Conservation (phyloP, 371 early-diverging fungal species). For the Batkoa obscura region DNA sequence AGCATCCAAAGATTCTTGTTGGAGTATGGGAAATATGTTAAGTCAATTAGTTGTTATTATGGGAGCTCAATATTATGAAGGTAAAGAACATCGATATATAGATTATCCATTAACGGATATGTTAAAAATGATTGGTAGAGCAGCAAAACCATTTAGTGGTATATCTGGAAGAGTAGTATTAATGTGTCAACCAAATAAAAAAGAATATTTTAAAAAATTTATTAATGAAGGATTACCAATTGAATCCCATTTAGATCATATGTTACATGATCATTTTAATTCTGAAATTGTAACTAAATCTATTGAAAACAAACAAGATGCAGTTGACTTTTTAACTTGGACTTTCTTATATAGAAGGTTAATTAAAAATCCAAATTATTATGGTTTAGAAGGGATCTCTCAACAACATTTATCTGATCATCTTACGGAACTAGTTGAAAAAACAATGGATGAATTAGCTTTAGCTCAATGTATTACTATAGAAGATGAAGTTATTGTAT, state of each 20-base stretch:
- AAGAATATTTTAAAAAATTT: slow-evolving; percentile 93
- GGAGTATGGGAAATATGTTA: slow-evolving; percentile 53
- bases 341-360: slow-evolving; percentile 88
- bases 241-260: slow-evolving; percentile 78
- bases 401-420: slow-evolving; percentile 79
- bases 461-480: slow-evolving; percentile 74
- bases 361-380: slow-evolving; percentile 92
- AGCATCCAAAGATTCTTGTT: slow-evolving; percentile 75
- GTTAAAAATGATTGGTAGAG: slow-evolving; percentile 91
- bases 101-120: slow-evolving; percentile 90
- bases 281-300: slow-evolving; percentile 86
- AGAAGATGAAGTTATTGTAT: slow-evolving; percentile 66
- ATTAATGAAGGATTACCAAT: slow-evolving; percentile 84
- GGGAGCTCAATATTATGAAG: slow-evolving; percentile 90
- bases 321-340: slow-evolving; percentile 96
- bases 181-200: slow-evolving; percentile 85
- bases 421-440: slow-evolving; percentile 86
- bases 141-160: slow-evolving; percentile 42
- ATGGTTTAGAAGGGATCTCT: slow-evolving; percentile 67
- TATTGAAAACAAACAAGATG: slow-evolving; percentile 92
- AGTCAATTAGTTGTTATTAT: slow-evolving; percentile 78
- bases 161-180: slow-evolving; percentile 66
- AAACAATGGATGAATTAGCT: slow-evolving; percentile 61
- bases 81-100: slow-evolving; percentile 82
- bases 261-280: slow-evolving; percentile 86